These are phyloP conservation scores for Entomortierella chlamydospora DNA, from an alignment of 192 early-diverging fungal genomes.

Conservation along the genomic window DNA sequence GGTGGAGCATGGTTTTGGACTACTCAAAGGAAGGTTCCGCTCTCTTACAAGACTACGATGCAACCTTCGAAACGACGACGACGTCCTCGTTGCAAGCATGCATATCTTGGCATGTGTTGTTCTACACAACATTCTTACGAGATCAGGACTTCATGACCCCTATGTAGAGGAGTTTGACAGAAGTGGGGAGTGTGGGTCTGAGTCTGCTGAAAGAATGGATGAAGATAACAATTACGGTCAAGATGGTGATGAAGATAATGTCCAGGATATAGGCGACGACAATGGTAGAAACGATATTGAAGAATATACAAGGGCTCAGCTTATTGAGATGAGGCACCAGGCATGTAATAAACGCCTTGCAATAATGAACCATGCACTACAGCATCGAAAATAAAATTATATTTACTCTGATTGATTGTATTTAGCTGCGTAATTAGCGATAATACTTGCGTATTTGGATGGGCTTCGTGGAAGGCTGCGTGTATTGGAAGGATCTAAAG, in stretches of 20 bases:
- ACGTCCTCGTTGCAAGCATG: background rate
- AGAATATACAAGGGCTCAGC: background rate
- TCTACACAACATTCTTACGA: background rate
- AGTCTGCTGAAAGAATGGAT: too few relatives aligned
- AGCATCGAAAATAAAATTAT: background rate
- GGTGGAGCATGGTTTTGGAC: constrained; percentile 5
- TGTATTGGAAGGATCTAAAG: too few relatives aligned
- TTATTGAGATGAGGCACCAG: background rate
- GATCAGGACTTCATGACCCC: background rate
- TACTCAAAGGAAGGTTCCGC: background rate
- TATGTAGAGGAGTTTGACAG: background rate
- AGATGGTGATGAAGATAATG: too few relatives aligned
- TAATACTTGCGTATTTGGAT: too few relatives aligned
- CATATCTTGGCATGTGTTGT: constrained; percentile 2
- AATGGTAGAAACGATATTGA: background rate
- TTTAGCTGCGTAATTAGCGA: too few relatives aligned
- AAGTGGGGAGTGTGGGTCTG: too few relatives aligned
- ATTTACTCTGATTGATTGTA: too few relatives aligned
- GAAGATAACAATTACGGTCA: too few relatives aligned
- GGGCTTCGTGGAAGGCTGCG: too few relatives aligned
- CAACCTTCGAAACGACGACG: background rate
- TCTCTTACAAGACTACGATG: background rate
- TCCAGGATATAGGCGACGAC: background rate
- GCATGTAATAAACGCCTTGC: background rate
- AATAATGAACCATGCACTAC: background rate